Evolutionary conservation across 192 early-diverging fungal genomes (phyloP), one percentile per base, ranked within the genome.

Genomic region (Coemansia sp.): DNA sequence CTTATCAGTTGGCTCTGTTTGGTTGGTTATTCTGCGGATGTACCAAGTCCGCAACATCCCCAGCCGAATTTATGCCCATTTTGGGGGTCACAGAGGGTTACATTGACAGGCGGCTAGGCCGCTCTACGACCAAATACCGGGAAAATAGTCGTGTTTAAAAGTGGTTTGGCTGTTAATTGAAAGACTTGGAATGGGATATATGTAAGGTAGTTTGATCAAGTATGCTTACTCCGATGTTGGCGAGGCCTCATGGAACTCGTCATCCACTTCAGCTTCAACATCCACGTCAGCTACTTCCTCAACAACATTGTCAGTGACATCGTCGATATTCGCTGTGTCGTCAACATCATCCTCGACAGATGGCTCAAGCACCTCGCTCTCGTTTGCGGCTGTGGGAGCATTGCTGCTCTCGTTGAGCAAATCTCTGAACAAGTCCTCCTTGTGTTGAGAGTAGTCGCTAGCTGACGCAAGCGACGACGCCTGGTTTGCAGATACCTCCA

Each of bases 201-300:
- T 18, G 22, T 51, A 51, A 16, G 22, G 24, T 54, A 11, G 52
- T 29, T 54, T 27, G 3, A 54, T 31, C 54, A 31, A 34, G 36
- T 34, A 18, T 36, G n/a, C 16, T 33, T 71, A 51, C 43, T 71
- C 64, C 5, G 64, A 24, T 31, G 65, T 51, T 15, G 75, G 75
- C 31, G 59, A 65, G 40, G 70, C 76, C 54, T 78, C 81, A 68
- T 78, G 77, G 73, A 84, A 78, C 54, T 84, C 73, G 59, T 78
- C 76, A 18, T 67, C 73, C 20, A 71, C 68, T 41, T 75, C 68
- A 9, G 47, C 68, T 15, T 59, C 63, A 10, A 40, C 60, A 18
- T 73, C 67, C 10, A 33, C 43, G 1, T 29, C 66, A 16, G 27
- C 70, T 20, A 31, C 59, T 36, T 36, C 63, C 41, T 70, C 72